A percentile compares a stretch with the other conserved stretches of the same genome.
These are phyloP conservation scores for Verruconis gallopava DNA, from an alignment of 2,329 filamentous ascomycete species.

Conservation along the genomic window DNA sequence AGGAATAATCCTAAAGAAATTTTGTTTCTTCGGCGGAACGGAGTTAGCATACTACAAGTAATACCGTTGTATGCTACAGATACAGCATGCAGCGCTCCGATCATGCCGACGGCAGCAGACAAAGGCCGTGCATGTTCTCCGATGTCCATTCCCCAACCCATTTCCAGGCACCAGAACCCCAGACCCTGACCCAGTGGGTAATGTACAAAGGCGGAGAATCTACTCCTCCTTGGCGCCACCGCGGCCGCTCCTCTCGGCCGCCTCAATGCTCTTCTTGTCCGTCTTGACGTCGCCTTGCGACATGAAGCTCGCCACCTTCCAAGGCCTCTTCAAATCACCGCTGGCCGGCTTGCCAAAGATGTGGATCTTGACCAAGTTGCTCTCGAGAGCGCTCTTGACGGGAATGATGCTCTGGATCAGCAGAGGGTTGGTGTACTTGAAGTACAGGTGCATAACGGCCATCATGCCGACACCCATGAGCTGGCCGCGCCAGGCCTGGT, in stretches of 20 bases:
- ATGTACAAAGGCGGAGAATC: too few relatives aligned
- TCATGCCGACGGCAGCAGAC: too few relatives aligned
- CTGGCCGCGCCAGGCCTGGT: constrained; percentile 74
- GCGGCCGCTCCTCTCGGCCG: constrained; percentile 36
- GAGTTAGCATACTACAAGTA: too few relatives aligned
- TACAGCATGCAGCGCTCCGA: too few relatives aligned
- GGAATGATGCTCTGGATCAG: constrained; percentile 98
- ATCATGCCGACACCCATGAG: constrained; percentile 97
- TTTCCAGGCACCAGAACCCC: too few relatives aligned
- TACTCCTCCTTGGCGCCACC: constrained; percentile 42
- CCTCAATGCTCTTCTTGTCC: constrained; percentile 52
- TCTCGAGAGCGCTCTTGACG: constrained; percentile 87
- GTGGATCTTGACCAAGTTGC: constrained; percentile 94
- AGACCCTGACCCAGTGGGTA: too few relatives aligned
- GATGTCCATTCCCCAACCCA: too few relatives aligned
- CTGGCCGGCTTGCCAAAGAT: constrained; percentile 73
- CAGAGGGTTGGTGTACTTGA: constrained; percentile 99
- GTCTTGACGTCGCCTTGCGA: constrained; percentile 65
- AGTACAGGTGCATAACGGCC: constrained; percentile 96
- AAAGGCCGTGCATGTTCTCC: too few relatives aligned
- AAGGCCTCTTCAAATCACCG: constrained; percentile 88
- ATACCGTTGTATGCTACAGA: too few relatives aligned
- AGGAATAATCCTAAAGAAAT: too few relatives aligned
- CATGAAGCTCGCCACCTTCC: constrained; percentile 69
- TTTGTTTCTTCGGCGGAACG: too few relatives aligned